These are phyloP conservation scores for Microcyclospora tardicrescens DNA, from an alignment of 2,329 filamentous ascomycete species.

Conservation along the genomic window DNA sequence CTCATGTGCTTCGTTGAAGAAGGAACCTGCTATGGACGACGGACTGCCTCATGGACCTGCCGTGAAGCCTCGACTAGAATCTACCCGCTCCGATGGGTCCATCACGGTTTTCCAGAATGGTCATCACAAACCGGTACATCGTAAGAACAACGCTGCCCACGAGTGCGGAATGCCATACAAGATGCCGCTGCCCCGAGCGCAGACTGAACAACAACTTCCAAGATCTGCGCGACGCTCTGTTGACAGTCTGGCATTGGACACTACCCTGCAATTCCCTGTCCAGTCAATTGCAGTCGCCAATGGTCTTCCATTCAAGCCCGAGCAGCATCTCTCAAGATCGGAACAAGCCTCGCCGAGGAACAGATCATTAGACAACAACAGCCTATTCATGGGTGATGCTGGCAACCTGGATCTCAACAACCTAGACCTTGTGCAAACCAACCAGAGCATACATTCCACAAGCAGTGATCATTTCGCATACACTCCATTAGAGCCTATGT, in stretches of 20 bases:
- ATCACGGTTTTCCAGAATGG: constrained; percentile 50
- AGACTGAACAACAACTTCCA: constrained; percentile 35
- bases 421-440: constrained; percentile 12
- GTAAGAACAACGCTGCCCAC: constrained; percentile 51
- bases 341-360: constrained; percentile 20
- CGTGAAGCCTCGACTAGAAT: constrained; percentile 45
- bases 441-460: constrained; percentile 13
- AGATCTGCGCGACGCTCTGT: constrained; percentile 36
- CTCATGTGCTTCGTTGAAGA: constrained; percentile 45
- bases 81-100: constrained; percentile 46
- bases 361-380: constrained; percentile 5
- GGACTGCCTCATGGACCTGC: constrained; percentile 24
- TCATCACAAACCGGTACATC: constrained; percentile 52
- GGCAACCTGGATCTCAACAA: constrained; percentile 15
- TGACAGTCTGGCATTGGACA: constrained; percentile 35
- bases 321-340: constrained; percentile 17
- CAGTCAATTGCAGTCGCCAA: background rate
- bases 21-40: constrained; percentile 29
- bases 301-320: constrained; percentile 7
- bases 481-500: constrained; percentile 14
- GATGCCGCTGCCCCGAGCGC: constrained; percentile 44
- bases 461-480: constrained; percentile 12
- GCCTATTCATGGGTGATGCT: background rate
- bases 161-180: constrained; percentile 51
- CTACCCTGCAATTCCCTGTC: constrained; percentile 1